Conservation (phyloP, 2,329 filamentous ascomycete genomes). For the Fusarium duplospermum region DNA sequence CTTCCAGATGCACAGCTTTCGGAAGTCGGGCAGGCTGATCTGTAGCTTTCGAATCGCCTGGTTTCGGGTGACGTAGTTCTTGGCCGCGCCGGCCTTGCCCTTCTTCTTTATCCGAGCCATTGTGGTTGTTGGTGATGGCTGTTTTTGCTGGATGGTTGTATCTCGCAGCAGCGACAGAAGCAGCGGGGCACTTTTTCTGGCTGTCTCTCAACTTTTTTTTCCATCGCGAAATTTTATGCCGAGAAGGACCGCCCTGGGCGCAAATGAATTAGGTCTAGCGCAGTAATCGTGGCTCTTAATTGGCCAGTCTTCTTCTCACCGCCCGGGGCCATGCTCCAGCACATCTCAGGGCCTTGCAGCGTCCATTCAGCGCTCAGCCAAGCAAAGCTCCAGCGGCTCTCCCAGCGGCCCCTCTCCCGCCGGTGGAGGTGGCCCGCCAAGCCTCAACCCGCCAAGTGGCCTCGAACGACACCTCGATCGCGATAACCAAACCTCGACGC, state of each 20-base stretch:
- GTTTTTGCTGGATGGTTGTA: constrained; percentile 31
- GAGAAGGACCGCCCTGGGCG: constrained; percentile 41
- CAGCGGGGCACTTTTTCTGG: constrained; percentile 49
- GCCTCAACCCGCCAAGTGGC: constrained; percentile 48
- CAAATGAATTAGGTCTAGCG: constrained; percentile 24
- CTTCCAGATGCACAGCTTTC: constrained; percentile 99
- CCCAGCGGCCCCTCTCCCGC: constrained; percentile 39
- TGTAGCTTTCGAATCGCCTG: constrained; percentile 98
- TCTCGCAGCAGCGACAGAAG: constrained; percentile 32
- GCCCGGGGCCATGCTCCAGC: constrained; percentile 14
- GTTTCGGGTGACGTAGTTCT: constrained; percentile 98
- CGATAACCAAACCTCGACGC: constrained; percentile 35
- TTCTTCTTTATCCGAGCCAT: constrained; percentile 92
- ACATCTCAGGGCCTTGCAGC: constrained; percentile 24
- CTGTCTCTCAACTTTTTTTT: constrained; percentile 50
- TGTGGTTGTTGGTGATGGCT: constrained; percentile 41
- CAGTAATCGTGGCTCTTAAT: background rate
- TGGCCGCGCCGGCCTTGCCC: constrained; percentile 90
- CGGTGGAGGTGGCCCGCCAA: constrained; percentile 34
- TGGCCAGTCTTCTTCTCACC: constrained; percentile 7
- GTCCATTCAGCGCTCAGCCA: constrained; percentile 23
- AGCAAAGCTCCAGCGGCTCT: constrained; percentile 30
- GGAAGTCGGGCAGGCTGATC: constrained; percentile 95
- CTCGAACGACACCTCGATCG: constrained; percentile 25
- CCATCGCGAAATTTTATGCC: constrained; percentile 51